These are phyloP conservation scores for Chlorencoelia australis DNA, from an alignment of 2,329 filamentous ascomycete genomes.

Conservation along the genomic window DNA sequence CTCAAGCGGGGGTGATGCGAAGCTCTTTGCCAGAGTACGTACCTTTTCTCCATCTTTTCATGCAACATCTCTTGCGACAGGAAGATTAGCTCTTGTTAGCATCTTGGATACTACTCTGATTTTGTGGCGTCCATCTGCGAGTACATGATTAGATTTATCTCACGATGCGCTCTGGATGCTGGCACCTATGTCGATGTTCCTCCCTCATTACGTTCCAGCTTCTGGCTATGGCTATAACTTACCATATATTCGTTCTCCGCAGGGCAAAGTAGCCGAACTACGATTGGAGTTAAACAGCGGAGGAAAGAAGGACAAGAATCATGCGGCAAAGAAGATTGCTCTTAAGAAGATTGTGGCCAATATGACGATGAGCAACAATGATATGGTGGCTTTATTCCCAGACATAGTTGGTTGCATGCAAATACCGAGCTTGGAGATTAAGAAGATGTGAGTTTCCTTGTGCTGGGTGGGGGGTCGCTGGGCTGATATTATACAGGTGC, in stretches of 20 bases:
- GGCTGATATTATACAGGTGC: slow-evolving; percentile 52
- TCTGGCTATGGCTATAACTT: slow-evolving; percentile 18
- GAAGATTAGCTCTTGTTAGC: too few relatives aligned
- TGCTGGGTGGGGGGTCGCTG: background rate
- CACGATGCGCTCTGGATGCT: slow-evolving; percentile 1
- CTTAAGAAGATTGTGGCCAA: slow-evolving; percentile 99
- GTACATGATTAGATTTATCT: background rate
- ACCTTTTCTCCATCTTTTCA: slow-evolving; percentile 12
- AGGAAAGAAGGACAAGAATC: slow-evolving; percentile 97
- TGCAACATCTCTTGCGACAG: slow-evolving; percentile 4
- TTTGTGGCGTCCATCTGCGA: background rate
- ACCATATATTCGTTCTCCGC: slow-evolving; percentile 35
- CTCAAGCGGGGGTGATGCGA: slow-evolving; percentile 79
- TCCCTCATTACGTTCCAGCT: slow-evolving; percentile 23
- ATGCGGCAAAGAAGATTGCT: slow-evolving; percentile 89
- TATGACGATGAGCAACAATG: slow-evolving; percentile 99
- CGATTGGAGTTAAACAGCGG: slow-evolving; percentile 88
- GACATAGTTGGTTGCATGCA: slow-evolving; percentile 95
- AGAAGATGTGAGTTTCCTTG: slow-evolving; percentile 74
- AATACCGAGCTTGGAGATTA: slow-evolving; percentile 90
- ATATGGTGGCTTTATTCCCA: slow-evolving; percentile 95
- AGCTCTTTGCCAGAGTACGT: slow-evolving; percentile 95
- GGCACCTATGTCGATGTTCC: slow-evolving; percentile 20
- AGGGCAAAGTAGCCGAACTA: slow-evolving; percentile 98
- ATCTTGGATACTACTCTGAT: too few relatives aligned